Percentiles rank a stretch among this genome's conserved stretches.
Conservation (phyloP, 768 basidiomycete species). For the Kwoniella bestiolae region DNA sequence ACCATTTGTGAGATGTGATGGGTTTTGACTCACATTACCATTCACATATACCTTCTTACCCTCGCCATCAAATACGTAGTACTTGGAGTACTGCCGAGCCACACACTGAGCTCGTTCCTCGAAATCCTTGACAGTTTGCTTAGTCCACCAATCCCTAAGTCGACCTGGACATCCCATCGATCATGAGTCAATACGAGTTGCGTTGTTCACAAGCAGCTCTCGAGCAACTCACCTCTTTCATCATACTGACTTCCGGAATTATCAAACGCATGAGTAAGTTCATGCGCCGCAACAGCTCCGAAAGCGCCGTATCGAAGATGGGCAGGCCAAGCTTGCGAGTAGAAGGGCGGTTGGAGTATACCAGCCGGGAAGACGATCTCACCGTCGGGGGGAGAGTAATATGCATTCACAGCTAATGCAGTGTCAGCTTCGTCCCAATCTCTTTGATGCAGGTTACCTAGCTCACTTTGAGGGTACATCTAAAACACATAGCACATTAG, state of each 20-base stretch:
- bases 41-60: constrained; percentile 84
- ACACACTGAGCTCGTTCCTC: constrained; percentile 82
- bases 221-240: constrained; percentile 74
- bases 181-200: too few relatives aligned
- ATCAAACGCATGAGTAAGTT: constrained; percentile 68
- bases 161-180: constrained; percentile 30
- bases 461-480: constrained; percentile 50
- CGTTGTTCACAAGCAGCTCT: too few relatives aligned
- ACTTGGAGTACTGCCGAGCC: constrained; percentile 85
- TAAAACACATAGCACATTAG: background rate
- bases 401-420: constrained; percentile 43
- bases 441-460: background rate
- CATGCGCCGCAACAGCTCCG: constrained; percentile 89
- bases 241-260: constrained; percentile 86
- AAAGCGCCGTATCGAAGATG: constrained; percentile 92
- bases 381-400: constrained; percentile 71
- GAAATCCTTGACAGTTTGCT: constrained; percentile 76
- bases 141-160: constrained; percentile 44
- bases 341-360: constrained; percentile 90
- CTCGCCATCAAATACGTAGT: constrained; percentile 81
- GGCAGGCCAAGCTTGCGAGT: constrained; percentile 79
- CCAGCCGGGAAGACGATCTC: constrained; percentile 96
- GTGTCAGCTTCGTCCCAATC: background rate
- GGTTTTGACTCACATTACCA: constrained; percentile 65
- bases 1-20: background rate